Evolutionary conservation across 257 asterid species (phyloP).

Genomic region (Lavandula angustifolia): DNA sequence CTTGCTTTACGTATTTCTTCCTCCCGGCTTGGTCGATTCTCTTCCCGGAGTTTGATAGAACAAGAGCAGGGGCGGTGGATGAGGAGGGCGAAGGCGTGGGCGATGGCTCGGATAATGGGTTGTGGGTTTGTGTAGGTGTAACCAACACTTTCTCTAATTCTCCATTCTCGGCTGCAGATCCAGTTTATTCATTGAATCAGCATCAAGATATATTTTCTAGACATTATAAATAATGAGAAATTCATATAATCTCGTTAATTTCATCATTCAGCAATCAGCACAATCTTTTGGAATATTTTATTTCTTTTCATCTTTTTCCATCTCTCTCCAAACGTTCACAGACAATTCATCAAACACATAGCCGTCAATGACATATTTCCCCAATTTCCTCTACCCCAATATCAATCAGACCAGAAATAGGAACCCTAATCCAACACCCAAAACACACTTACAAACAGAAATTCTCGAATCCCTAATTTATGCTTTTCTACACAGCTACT

Average conservation of each 20-base stretch:
- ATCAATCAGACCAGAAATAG: not conserved
- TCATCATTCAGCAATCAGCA: slow-evolving; percentile 16
- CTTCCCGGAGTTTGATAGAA: slow-evolving; percentile 56
- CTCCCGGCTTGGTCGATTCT: slow-evolving; percentile 50
- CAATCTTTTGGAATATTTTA: not conserved
- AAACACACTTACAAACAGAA: not conserved
- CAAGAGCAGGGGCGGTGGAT: slow-evolving; percentile 52
- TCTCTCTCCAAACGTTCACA: not conserved
- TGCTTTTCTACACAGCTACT: slow-evolving; percentile 10
- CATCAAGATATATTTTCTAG: not conserved
- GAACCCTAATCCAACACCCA: not conserved
- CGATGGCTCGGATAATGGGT: slow-evolving; percentile 38
- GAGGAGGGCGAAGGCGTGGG: slow-evolving; percentile 56
- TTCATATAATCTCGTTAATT: not conserved
- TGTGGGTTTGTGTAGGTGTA: slow-evolving; percentile 32
- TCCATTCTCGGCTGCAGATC: slow-evolving; percentile 32
- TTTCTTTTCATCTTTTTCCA: not conserved
- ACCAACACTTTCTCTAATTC: slow-evolving; percentile 37
- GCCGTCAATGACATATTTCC: not conserved
- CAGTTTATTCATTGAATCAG: slow-evolving; percentile 22
- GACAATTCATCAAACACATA: slow-evolving; percentile 15
- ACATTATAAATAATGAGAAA: not conserved
- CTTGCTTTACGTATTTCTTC: slow-evolving; percentile 61
- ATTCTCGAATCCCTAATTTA: slow-evolving; percentile 8
- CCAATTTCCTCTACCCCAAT: not conserved